Conservation (phyloP, 2,329 filamentous ascomycete species). For the Exophiala lecanii-corni region DNA sequence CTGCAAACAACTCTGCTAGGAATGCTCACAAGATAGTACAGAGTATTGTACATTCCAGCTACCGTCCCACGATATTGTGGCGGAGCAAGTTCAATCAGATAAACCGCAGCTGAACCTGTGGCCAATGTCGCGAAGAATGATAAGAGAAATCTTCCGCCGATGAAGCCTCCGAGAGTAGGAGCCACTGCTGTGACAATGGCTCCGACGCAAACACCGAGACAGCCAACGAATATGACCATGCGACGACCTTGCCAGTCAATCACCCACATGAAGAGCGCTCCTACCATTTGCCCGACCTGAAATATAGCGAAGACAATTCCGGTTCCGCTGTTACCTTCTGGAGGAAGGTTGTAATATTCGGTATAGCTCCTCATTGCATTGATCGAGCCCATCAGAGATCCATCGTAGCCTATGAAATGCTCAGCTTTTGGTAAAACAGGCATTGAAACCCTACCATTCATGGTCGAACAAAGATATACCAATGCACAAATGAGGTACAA, state of each 20-base stretch:
- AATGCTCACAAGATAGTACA: slow-evolving; percentile 28
- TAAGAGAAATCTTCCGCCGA: slow-evolving; percentile 48
- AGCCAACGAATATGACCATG: slow-evolving; percentile 35
- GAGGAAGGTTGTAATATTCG: slow-evolving; percentile 49
- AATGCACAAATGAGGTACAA: slow-evolving; percentile 19
- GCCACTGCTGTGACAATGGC: slow-evolving; percentile 31
- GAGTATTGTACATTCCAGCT: slow-evolving; percentile 38
- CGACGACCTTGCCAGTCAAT: slow-evolving; percentile 49
- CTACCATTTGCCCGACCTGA: slow-evolving; percentile 40
- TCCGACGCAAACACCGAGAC: slow-evolving; percentile 33
- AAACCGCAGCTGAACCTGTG: slow-evolving; percentile 48
- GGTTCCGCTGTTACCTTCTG: slow-evolving; percentile 27
- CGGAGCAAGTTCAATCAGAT: slow-evolving; percentile 48
- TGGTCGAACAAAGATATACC: slow-evolving; percentile 23
- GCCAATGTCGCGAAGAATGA: slow-evolving; percentile 37
- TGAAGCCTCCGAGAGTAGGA: slow-evolving; percentile 34
- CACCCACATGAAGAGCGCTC: slow-evolving; percentile 46
- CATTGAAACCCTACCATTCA: slow-evolving; percentile 15
- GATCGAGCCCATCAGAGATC: slow-evolving; percentile 53
- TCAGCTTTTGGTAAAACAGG: background rate
- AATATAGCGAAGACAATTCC: slow-evolving; percentile 45
- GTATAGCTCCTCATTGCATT: slow-evolving; percentile 54
- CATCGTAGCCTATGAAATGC: slow-evolving; percentile 35
- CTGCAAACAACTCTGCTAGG: background rate
- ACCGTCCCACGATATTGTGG: slow-evolving; percentile 37